Evolutionary conservation across 2,329 filamentous ascomycete genomes (phyloP).

Genomic region (Raffaelea albimanens): DNA sequence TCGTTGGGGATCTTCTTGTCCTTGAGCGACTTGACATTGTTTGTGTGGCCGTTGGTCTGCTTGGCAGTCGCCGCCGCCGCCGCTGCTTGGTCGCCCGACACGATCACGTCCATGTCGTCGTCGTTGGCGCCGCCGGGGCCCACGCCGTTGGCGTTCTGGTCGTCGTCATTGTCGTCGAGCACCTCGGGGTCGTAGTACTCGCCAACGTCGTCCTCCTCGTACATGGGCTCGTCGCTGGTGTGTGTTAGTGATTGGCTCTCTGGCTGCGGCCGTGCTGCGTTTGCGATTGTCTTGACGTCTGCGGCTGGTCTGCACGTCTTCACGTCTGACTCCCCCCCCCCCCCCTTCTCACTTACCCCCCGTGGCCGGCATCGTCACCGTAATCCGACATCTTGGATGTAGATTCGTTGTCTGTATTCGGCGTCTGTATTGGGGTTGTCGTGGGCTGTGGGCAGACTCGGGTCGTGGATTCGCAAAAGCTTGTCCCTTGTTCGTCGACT

Average conservation of each 20-base stretch:
- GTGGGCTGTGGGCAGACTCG: too few species aligned
- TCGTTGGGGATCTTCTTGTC: conserved; percentile 88
- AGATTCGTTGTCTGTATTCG: too few species aligned
- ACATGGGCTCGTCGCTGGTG: conserved; percentile 57
- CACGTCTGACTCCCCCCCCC: conserved; percentile 3
- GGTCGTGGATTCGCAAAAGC: too few species aligned
- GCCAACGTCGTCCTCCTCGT: conserved; percentile 59
- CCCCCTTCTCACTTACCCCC: conserved; percentile 35
- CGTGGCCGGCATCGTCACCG: conserved; percentile 48
- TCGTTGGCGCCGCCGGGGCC: conserved; percentile 41
- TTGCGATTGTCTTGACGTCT: too few species aligned
- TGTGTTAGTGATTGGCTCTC: too few species aligned
- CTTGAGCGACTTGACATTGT: conserved; percentile 45
- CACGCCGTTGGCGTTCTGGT: conserved; percentile 44
- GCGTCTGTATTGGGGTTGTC: too few species aligned
- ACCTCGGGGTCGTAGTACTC: conserved; percentile 48
- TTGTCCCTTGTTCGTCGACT: not conserved
- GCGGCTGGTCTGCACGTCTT: not conserved
- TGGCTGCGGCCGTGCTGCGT: conserved; percentile 10
- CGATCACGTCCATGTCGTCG: conserved; percentile 46
- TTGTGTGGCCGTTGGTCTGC: conserved; percentile 37
- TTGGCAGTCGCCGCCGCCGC: conserved; percentile 34
- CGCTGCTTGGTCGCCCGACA: conserved; percentile 53
- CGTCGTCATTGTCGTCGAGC: conserved; percentile 44
- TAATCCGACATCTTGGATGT: conserved; percentile 57